Base-by-base conservation (phyloP, 108 stramenopile species). In the Nitzschia sp. region DNA sequence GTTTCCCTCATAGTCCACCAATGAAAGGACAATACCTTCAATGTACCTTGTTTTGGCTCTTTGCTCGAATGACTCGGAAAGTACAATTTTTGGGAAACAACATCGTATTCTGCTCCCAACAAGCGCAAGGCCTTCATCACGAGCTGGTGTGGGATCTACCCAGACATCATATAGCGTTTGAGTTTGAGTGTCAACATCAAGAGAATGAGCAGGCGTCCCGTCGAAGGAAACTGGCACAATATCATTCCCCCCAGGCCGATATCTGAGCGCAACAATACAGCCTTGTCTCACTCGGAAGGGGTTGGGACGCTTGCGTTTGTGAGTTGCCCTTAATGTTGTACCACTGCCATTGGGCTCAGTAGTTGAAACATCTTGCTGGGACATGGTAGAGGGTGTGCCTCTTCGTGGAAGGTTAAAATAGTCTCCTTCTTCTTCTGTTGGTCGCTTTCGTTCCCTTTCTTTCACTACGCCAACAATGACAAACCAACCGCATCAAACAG, bases 241-340 rank as follows among this genome's bases (percentile, higher is more conserved):
- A 46, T 72, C 46, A 37, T 38, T 53, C 3, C 46, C 40, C 20
- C 19, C 40, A 9, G 67, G 59, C 37, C 59, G 67, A 65, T 75
- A 79, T 58, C 90, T 72, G 7, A 88, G 60, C 8, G 84, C 86
- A 40, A 86, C 90, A 21, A 91, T 65, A 65, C 74, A 85, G 19
- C 87, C 90, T 15, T 67, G 66, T 69, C 84, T 83, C 58, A 87
- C 74, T 15, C 89, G 86, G 65, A 90, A 90, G 12, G 89, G 86
- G 53, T 76, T 79, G n/a, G 69, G 40, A 24, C 69, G 59, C 63
- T 87, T 87, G 46, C 46, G 21, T 20, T 26, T 55, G 11, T 26
- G 17, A 20, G 21, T 22, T 20, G 29, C 29, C 5, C 29, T 34
- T 1, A 5, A 34, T 34, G 29, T 1, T 3, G 29, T 34, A 3